Percentiles rank a stretch among this genome's conserved stretches.
phyloP scores from a whole-genome alignment of 352 stramenopile species.

The Phytophthora syringae region DNA sequence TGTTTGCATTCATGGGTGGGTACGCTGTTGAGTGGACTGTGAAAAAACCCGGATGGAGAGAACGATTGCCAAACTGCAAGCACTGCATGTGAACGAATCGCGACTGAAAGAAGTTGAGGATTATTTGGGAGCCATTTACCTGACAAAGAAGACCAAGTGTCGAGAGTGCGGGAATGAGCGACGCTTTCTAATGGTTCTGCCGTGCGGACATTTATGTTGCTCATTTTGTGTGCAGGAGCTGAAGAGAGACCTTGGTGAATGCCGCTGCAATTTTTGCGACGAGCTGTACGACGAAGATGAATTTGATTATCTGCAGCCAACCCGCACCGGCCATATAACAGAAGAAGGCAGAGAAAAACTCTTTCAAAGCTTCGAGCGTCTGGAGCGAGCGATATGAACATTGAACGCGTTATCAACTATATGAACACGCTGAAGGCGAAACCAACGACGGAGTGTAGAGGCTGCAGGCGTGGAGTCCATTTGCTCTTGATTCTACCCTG shows the following conservation, averaged over 20 bases:
- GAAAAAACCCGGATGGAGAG: constrained; percentile 27
- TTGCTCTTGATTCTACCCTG: constrained; percentile 91
- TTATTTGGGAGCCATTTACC: constrained; percentile 49
- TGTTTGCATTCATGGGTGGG: constrained; percentile 52
- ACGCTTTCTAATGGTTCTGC: constrained; percentile 87
- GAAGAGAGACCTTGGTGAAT: constrained; percentile 14
- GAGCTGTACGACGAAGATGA: constrained; percentile 26
- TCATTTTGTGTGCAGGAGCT: constrained; percentile 76
- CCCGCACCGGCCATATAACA: constrained; percentile 22
- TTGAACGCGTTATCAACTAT: constrained; percentile 40
- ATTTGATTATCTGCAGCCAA: constrained; percentile 29
- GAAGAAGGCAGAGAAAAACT: constrained; percentile 45
- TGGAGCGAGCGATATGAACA: constrained; percentile 32
- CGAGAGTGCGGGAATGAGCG: constrained; percentile 69
- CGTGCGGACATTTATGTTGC: constrained; percentile 90
- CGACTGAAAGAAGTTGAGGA: constrained; percentile 25
- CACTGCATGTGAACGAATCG: constrained; percentile 33
- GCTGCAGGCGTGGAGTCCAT: constrained; percentile 76
- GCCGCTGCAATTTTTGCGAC: constrained; percentile 16
- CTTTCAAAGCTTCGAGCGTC: constrained; percentile 43
- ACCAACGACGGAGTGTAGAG: constrained; percentile 57
- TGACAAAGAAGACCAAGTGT: constrained; percentile 54
- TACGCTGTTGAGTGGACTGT: constrained; percentile 38
- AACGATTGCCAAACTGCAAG: constrained; percentile 44
- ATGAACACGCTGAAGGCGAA: constrained; percentile 47